Conservation (phyloP, 75 land plant genomes). For the Pseudotsuga menziesii region DNA sequence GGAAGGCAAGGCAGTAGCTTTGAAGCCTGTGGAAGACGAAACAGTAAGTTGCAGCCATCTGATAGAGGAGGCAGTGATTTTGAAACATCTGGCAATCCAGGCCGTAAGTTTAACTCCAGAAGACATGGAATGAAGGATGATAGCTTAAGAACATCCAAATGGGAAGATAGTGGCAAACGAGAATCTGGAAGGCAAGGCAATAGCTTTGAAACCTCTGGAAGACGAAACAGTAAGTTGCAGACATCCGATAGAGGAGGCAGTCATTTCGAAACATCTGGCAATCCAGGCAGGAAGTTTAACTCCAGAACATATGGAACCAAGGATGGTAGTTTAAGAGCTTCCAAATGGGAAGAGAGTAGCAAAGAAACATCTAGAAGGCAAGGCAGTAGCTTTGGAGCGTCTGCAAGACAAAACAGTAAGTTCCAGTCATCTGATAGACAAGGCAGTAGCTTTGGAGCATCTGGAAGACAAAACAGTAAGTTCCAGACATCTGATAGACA, state of each 20-base stretch:
- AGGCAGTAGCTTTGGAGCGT: not conserved
- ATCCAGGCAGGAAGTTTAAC: not conserved
- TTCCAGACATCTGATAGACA: not conserved
- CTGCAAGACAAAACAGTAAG: constrained; percentile 1
- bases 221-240: not conserved
- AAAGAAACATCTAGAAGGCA: not conserved
- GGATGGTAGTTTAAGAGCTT: not conserved
- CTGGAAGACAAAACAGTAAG: constrained; percentile 3
- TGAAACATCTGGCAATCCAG: not conserved
- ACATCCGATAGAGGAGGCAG: not conserved
- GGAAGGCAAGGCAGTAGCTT: not conserved
- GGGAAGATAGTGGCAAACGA: not conserved
- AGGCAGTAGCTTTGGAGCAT: not conserved
- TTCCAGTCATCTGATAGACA: not conserved
- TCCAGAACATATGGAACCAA: not conserved
- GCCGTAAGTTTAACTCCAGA: not conserved
- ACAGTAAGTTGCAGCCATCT: not conserved
- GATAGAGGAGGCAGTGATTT: not conserved
- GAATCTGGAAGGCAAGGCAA: not conserved
- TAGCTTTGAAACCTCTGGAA: not conserved
- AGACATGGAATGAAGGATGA: too few relatives aligned
- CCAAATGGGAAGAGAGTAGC: not conserved
- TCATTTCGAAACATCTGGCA: not conserved
- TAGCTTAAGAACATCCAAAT: not conserved
- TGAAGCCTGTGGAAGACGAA: not conserved